These are phyloP conservation scores for Kazachstania kunashirensis DNA, from an alignment of 805 yeast species.

Conservation along the genomic window DNA sequence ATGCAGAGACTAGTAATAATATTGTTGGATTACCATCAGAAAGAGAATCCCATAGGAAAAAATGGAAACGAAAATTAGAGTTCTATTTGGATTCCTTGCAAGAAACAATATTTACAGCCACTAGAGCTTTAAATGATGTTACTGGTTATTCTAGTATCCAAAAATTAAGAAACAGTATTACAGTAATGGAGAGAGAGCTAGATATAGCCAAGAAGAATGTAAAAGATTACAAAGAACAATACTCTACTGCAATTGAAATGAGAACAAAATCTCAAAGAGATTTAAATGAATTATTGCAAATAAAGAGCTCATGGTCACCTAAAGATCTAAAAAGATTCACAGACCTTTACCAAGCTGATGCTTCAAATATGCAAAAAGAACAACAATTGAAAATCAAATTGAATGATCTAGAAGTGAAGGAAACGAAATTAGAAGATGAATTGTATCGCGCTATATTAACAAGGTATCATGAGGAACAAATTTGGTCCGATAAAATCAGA, in stretches of 20 bases:
- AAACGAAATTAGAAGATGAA: conserved; percentile 60
- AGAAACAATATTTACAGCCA: conserved; percentile 48
- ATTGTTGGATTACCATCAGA: conserved; percentile 39
- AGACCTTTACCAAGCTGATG: conserved; percentile 68
- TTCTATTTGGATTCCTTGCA: conserved; percentile 46
- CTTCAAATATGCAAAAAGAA: conserved; percentile 56
- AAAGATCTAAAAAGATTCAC: conserved; percentile 80
- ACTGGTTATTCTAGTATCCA: conserved; percentile 87
- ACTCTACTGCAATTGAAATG: conserved; percentile 50
- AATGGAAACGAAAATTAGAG: conserved; percentile 38
- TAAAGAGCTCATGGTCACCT: conserved; percentile 76
- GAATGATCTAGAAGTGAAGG: conserved; percentile 45
- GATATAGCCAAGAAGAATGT: conserved; percentile 40
- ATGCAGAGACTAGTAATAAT: conserved; percentile 24
- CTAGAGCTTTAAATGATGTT: conserved; percentile 71
- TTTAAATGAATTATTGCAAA: conserved; percentile 75
- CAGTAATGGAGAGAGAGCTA: conserved; percentile 42
- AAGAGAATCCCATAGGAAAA: conserved; percentile 32
- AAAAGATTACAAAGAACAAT: conserved; percentile 38
- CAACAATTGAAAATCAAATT: conserved; percentile 39
- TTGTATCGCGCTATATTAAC: conserved; percentile 71
- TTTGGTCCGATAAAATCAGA: conserved; percentile 95
- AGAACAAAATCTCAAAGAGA: conserved; percentile 70
- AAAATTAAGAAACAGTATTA: conserved; percentile 53
- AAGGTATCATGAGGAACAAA: conserved; percentile 91